Base-by-base conservation (phyloP, 306 rosid species). In the Hippophae rhamnoides region DNA sequence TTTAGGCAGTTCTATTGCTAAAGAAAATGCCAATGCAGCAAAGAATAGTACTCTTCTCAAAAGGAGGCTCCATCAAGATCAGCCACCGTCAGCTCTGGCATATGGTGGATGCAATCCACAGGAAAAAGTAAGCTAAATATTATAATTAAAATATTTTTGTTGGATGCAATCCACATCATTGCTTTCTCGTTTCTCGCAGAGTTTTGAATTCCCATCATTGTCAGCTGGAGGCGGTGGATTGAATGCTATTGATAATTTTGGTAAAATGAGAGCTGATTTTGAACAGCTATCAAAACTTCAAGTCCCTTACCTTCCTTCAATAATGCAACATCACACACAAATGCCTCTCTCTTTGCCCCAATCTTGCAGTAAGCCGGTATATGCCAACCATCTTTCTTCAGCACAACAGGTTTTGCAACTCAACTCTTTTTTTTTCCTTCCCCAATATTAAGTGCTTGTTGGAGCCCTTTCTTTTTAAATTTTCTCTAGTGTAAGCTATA, bases 141-240 rank as follows among this genome's bases (percentile, higher is more conserved):
- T 78, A 47, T 10, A 56, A 44, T 48, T 66, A 8, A 58, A 18
- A 44, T 49, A 12, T 69, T 61, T 1, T 56, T 46, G 10, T 52
- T 54, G 26, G 61, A 9, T 47, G 61, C 49, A 43, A 59, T 26
- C 41, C 23, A 54, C 74, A 18, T 80, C 42, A 74, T 71, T 52
- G 55, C 47, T 64, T 31, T 62, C 52, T 65, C 38, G 48, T 68
- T 43, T 71, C 54, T 43, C 58, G 80, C 95, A 83, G 97, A 64
- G 50, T 69, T 73, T 83, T 64, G 84, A 83, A 57, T 76, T 81
- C 79, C 74, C 79, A 73, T 73, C 87, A 57, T 60, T 84, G 63
- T 72, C 85, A 11, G 45, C 76, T 38, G 83, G 73, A 75, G 82
- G 57, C 64, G 66, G 79, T 56, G 81, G 73, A 18, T 57, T 71